Evolutionary conservation across 768 basidiomycete species (phyloP).

Genomic region (Clavaria fumosa): DNA sequence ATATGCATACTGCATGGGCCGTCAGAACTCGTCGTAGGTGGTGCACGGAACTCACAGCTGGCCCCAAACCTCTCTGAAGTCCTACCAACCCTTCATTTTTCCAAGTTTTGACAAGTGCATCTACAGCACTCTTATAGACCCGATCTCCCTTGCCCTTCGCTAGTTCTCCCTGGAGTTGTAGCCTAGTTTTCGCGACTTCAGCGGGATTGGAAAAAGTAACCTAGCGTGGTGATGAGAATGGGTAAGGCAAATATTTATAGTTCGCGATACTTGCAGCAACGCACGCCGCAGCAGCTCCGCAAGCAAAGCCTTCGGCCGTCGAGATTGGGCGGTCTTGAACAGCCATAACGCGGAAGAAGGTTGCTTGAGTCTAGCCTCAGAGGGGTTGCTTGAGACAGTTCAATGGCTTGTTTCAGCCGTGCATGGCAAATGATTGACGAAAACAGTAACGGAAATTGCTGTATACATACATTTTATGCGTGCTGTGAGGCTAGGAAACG

Average conservation of each 20-base stretch:
- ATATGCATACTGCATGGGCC: conserved; percentile 62
- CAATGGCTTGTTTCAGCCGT: no score
- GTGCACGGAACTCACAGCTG: conserved; percentile 50
- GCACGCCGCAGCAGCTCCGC: conserved; percentile 84
- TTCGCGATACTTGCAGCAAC: conserved; percentile 51
- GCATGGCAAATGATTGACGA: no score
- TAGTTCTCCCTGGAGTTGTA: conserved; percentile 94
- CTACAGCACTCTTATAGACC: conserved; percentile 80
- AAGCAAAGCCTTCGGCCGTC: conserved; percentile 69
- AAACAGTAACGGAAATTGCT: no score
- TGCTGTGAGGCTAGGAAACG: no score
- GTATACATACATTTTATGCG: no score
- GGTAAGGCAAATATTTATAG: not conserved
- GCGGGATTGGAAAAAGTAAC: conserved; percentile 71
- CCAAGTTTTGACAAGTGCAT: conserved; percentile 80
- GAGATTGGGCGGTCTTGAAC: conserved; percentile 28
- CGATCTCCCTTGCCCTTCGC: conserved; percentile 53
- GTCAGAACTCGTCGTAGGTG: conserved; percentile 3
- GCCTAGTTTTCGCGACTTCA: conserved; percentile 83
- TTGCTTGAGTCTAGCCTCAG: no score
- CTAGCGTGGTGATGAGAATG: conserved; percentile 23
- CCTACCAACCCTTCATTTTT: conserved; percentile 80
- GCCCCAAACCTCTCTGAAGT: conserved; percentile 80
- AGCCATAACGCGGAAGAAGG: no score
- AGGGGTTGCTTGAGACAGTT: no score